Percentiles rank a stretch among this genome's conserved stretches.
Evolutionary conservation across 768 basidiomycete genomes (phyloP).

Genomic region (Mycena galericulata): DNA sequence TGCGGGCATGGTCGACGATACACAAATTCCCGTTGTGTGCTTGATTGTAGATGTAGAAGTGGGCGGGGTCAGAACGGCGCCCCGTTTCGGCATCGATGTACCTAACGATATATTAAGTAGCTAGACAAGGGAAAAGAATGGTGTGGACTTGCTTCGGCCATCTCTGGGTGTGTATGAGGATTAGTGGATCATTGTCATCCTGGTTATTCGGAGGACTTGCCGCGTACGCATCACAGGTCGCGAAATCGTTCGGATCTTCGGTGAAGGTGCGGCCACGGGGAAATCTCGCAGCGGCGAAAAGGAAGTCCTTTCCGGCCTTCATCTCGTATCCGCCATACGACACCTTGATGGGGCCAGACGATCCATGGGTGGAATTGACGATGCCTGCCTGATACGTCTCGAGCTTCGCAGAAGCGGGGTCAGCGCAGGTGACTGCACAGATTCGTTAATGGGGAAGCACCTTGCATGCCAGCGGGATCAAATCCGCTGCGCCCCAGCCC

Average conservation of each 20-base stretch:
- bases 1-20: constrained; percentile 52
- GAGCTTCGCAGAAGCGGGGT: no score
- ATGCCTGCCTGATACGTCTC: constrained; percentile 2
- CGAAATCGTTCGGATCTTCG: constrained; percentile 62
- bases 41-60: constrained; percentile 63
- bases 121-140: not conserved
- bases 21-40: constrained; percentile 53
- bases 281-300: constrained; percentile 56
- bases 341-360: constrained; percentile 54
- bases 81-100: constrained; percentile 65
- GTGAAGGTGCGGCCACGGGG: constrained; percentile 57
- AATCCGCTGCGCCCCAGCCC: not conserved
- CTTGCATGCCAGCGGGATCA: constrained; percentile 9
- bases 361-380: not conserved
- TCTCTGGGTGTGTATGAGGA: not conserved
- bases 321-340: constrained; percentile 53
- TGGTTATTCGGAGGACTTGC: constrained; percentile 44
- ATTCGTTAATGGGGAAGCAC: not conserved
- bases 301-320: constrained; percentile 58
- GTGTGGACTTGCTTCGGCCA: not conserved
- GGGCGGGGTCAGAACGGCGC: constrained; percentile 67
- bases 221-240: constrained; percentile 55
- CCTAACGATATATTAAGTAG: constrained; percentile 46
- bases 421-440: not conserved
- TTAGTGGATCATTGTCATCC: not conserved